Evolutionary conservation across 164 flowering plant genomes (phyloP).

Genomic region (Macadamia tetraphylla): DNA sequence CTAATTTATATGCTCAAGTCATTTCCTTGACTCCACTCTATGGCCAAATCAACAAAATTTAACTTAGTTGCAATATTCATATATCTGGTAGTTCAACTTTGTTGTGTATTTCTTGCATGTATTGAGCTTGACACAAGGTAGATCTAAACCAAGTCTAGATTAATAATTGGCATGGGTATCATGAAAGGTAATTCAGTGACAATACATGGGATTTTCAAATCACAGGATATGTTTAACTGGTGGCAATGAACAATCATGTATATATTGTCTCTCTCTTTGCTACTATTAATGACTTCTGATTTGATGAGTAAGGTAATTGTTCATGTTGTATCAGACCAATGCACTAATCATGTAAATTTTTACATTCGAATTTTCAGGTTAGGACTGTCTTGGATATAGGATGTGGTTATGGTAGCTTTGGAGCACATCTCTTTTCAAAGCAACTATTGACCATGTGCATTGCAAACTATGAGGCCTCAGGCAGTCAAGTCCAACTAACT

Average conservation of each 20-base stretch:
- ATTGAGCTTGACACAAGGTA: neutral
- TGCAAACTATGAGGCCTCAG: slow-evolving; percentile 84
- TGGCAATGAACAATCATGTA: neutral
- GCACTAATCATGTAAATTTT: neutral
- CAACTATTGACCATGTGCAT: slow-evolving; percentile 86
- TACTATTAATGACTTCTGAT: neutral
- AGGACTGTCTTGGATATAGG: slow-evolving; percentile 93
- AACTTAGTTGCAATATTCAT: too few relatives aligned
- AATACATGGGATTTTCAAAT: neutral
- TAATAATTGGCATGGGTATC: neutral
- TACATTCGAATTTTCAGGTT: slow-evolving; percentile 43
- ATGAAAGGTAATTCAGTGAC: neutral
- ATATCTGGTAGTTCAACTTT: neutral
- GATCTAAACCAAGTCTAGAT: neutral
- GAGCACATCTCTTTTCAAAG: slow-evolving; percentile 88
- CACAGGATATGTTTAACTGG: neutral
- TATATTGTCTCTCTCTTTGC: neutral
- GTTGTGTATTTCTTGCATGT: neutral
- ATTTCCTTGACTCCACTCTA: too few relatives aligned
- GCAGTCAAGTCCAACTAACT: slow-evolving; percentile 96
- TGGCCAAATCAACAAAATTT: too few relatives aligned
- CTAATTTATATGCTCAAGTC: too few relatives aligned
- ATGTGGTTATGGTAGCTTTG: slow-evolving; percentile 99
- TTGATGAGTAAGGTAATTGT: neutral
- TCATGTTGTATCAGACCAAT: neutral